A percentile compares a stretch with the other conserved stretches of the same genome.
Evolutionary conservation across 805 yeast genomes (phyloP).

Genomic region (Huiozyma sinensis): DNA sequence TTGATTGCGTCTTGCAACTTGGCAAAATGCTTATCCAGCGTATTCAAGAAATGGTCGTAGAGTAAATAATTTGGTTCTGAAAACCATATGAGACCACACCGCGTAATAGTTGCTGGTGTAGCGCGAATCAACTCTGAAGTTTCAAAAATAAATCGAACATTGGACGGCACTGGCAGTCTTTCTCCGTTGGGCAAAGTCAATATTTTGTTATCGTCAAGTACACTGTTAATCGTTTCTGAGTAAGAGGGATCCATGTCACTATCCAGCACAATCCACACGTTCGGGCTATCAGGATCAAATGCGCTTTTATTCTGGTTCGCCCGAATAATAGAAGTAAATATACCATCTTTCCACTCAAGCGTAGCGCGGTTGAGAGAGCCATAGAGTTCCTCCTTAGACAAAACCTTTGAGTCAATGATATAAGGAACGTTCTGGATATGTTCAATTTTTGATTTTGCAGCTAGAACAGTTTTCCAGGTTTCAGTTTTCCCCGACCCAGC

Average conservation of each 20-base stretch:
- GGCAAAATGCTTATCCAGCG: background rate
- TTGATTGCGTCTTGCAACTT: background rate
- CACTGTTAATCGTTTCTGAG: slow-evolving; percentile 86
- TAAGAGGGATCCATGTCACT: slow-evolving; percentile 92
- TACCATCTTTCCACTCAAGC: slow-evolving; percentile 87
- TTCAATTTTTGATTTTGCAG: slow-evolving; percentile 12
- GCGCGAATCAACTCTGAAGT: slow-evolving; percentile 55
- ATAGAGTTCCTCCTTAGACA: slow-evolving; percentile 53
- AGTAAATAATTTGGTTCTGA: slow-evolving; percentile 18
- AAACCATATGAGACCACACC: slow-evolving; percentile 85
- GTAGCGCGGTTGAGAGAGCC: slow-evolving; percentile 69
- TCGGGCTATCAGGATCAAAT: slow-evolving; percentile 30
- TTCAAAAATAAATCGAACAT: slow-evolving; percentile 65
- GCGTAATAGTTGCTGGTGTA: slow-evolving; percentile 84
- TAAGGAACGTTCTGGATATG: slow-evolving; percentile 31
- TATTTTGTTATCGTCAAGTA: slow-evolving; percentile 75
- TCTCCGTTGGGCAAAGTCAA: slow-evolving; percentile 88
- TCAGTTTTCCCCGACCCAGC: slow-evolving; percentile 68
- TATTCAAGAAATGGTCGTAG: background rate
- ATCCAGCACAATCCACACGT: slow-evolving; percentile 78
- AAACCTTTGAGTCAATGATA: slow-evolving; percentile 64
- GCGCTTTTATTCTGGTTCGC: background rate
- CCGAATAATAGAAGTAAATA: slow-evolving; percentile 19
- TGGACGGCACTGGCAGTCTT: slow-evolving; percentile 53
- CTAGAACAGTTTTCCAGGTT: slow-evolving; percentile 38